These are phyloP conservation scores for Sicyos edulis DNA, from an alignment of 306 rosid species.

Conservation along the genomic window DNA sequence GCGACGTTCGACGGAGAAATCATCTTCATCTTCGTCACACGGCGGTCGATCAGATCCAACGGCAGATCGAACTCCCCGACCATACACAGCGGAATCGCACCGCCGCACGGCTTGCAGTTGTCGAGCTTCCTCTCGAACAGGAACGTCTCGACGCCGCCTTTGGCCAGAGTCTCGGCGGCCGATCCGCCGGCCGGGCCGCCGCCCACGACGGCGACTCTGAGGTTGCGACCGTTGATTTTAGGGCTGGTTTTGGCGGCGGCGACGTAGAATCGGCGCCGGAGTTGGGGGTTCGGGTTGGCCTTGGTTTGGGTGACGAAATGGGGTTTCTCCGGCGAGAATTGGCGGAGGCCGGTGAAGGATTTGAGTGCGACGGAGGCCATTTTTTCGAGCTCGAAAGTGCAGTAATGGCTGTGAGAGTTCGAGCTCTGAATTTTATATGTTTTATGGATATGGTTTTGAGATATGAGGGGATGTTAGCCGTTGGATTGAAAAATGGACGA, in stretches of 20 bases:
- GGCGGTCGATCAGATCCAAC: slow-evolving; percentile 81
- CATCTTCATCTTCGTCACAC: slow-evolving; percentile 97
- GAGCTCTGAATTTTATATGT: neutral
- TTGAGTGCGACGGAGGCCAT: slow-evolving; percentile 79
- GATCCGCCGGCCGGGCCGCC: slow-evolving; percentile 88
- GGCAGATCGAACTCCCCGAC: slow-evolving; percentile 92
- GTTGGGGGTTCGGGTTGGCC: slow-evolving; percentile 13
- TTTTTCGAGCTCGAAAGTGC: slow-evolving; percentile 9
- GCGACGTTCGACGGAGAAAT: slow-evolving; percentile 96
- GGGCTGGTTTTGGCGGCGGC: slow-evolving; percentile 60
- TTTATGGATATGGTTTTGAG: slow-evolving; percentile 60
- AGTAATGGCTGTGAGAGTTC: neutral
- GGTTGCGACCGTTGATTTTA: slow-evolving; percentile 60
- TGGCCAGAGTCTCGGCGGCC: slow-evolving; percentile 74
- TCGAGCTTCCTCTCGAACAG: slow-evolving; percentile 85
- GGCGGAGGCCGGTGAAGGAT: slow-evolving; percentile 88
- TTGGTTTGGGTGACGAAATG: slow-evolving; percentile 32
- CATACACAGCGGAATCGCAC: slow-evolving; percentile 97
- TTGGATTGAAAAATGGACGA: slow-evolving; percentile 40
- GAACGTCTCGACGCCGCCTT: slow-evolving; percentile 78
- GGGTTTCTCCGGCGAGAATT: slow-evolving; percentile 47
- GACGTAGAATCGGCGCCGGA: slow-evolving; percentile 37
- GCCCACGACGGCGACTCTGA: slow-evolving; percentile 79
- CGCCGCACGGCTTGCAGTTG: slow-evolving; percentile 97
- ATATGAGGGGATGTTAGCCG: slow-evolving; percentile 28